Percentiles rank a stretch among this genome's conserved stretches.
These are phyloP conservation scores for Vitis rupestris DNA, from an alignment of 164 flowering plant genomes.

Conservation along the genomic window DNA sequence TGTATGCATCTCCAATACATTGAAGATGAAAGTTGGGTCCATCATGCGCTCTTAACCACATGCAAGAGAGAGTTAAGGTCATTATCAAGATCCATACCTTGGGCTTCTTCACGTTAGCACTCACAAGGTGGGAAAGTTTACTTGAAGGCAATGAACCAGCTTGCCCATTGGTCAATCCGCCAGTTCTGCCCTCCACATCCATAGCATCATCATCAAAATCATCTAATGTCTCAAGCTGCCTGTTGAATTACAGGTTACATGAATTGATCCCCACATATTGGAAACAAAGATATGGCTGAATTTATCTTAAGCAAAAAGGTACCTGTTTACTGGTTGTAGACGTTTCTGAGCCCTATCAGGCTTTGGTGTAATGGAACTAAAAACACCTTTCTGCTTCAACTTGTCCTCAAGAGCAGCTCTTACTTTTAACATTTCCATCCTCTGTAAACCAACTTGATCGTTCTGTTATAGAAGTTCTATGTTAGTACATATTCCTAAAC, in stretches of 20 bases:
- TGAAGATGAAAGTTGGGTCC: not conserved
- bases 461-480: slow-evolving; percentile 26
- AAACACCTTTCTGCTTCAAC: slow-evolving; percentile 63
- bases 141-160: slow-evolving; percentile 22
- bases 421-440: slow-evolving; percentile 80
- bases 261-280: slow-evolving; percentile 8
- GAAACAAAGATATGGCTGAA: slow-evolving; percentile 4
- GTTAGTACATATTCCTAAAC: slow-evolving; percentile 1
- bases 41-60: not conserved
- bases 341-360: slow-evolving; percentile 27
- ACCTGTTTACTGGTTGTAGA: slow-evolving; percentile 49
- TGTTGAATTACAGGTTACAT: slow-evolving; percentile 25
- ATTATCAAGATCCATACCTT: slow-evolving; percentile 50
- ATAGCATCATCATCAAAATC: slow-evolving; percentile 80
- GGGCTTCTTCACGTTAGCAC: slow-evolving; percentile 43
- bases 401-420: slow-evolving; percentile 86
- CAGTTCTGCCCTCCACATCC: slow-evolving; percentile 25
- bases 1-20: not conserved
- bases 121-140: slow-evolving; percentile 43
- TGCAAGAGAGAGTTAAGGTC: not conserved
- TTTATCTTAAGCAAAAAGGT: slow-evolving; percentile 5
- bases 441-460: slow-evolving; percentile 51
- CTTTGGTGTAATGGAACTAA: slow-evolving; percentile 38
- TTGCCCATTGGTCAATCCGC: slow-evolving; percentile 26
- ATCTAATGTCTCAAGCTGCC: slow-evolving; percentile 67